phyloP scores from a whole-genome alignment of 441 rosid genomes.

The Raphanus hybrid region DNA sequence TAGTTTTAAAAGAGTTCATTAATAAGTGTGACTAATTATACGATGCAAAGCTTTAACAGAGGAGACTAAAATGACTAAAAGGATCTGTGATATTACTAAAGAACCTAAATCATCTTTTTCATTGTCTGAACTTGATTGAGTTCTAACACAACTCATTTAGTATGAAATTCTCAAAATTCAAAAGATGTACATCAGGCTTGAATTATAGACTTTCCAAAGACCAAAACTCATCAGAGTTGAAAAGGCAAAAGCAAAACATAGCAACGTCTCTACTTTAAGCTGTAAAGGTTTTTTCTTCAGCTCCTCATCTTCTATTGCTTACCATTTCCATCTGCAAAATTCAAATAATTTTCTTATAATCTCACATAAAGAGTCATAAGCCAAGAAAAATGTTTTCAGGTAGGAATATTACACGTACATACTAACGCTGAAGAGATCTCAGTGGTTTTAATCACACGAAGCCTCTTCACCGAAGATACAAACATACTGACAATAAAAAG shows the following conservation, averaged over 20 bases:
- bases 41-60: conserved; percentile 6
- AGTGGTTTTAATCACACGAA: conserved; percentile 74
- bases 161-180: conserved; percentile 23
- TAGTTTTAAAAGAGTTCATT: conserved; percentile 18
- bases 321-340: conserved; percentile 50
- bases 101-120: conserved; percentile 27
- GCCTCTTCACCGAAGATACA: conserved; percentile 73
- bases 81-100: conserved; percentile 15
- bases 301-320: conserved; percentile 55
- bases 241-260: conserved; percentile 5
- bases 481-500: conserved; percentile 64
- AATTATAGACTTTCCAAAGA: conserved; percentile 18
- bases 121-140: conserved; percentile 10
- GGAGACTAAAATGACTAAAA: conserved; percentile 8
- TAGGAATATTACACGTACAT: conserved; percentile 46
- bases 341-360: neutral
- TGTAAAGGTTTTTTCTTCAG: conserved; percentile 28
- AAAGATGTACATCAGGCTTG: conserved; percentile 35
- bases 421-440: conserved; percentile 59
- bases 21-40: conserved; percentile 31
- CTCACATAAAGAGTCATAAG: neutral
- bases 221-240: conserved; percentile 23
- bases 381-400: neutral
- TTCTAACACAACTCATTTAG: conserved; percentile 19
- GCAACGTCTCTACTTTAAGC: conserved; percentile 29